These are phyloP conservation scores for Penicillium corylophilum DNA, from an alignment of 2,329 filamentous ascomycete species.

Conservation along the genomic window DNA sequence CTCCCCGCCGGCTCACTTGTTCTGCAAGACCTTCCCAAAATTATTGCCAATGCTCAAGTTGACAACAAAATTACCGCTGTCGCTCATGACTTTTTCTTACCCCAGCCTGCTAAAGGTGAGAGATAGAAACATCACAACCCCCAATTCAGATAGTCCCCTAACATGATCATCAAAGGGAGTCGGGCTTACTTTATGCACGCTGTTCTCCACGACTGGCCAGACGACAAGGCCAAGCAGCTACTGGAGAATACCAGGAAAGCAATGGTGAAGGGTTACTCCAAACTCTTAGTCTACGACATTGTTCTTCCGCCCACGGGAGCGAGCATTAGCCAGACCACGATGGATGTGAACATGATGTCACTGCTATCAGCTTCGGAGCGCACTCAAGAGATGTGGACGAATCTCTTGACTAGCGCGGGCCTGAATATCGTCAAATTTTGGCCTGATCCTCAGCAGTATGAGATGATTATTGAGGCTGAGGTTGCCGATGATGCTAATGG, in stretches of 20 bases:
- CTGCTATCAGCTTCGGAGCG: not conserved
- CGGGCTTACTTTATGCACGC: not conserved
- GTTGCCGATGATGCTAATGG: not conserved
- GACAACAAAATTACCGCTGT: conserved; percentile 26
- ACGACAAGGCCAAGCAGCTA: not conserved
- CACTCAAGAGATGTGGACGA: not conserved
- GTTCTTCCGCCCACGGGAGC: not conserved
- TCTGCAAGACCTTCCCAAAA: conserved; percentile 15
- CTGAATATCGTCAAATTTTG: not conserved
- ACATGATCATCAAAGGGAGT: not conserved
- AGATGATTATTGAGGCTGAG: not conserved
- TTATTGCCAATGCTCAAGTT: conserved; percentile 28
- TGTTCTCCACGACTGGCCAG: not conserved
- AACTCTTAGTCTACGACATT: not conserved
- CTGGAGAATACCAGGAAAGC: not conserved
- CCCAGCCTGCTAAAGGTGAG: conserved; percentile 27
- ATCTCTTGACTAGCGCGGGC: not conserved
- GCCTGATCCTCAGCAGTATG: not conserved
- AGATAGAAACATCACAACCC: too few relatives aligned
- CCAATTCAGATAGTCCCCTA: too few relatives aligned
- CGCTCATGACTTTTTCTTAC: conserved; percentile 29
- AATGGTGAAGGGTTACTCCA: not conserved
- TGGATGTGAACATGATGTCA: not conserved
- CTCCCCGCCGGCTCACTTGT: not conserved
- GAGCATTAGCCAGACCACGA: not conserved